Evolutionary conservation across 257 asterid genomes (phyloP).

Genomic region (Paraleonurus japonicus): DNA sequence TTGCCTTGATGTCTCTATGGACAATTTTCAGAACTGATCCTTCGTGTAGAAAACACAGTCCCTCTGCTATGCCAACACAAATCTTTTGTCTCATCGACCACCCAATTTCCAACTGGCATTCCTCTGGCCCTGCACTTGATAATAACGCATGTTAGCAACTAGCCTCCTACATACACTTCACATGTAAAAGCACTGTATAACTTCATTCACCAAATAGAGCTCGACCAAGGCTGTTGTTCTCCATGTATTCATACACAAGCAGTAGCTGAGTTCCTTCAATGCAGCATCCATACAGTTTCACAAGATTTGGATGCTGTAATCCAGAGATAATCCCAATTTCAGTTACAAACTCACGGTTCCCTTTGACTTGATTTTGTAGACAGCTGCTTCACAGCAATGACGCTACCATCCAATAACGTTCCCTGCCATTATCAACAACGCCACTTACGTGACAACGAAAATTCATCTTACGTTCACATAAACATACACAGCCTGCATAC

Average conservation of each 20-base stretch:
- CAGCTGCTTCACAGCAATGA: conserved; percentile 67
- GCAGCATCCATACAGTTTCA: conserved; percentile 66
- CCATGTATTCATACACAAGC: conserved; percentile 67
- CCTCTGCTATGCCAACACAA: conserved; percentile 59
- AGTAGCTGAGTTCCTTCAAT: conserved; percentile 59
- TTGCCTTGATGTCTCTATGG: conserved; percentile 68
- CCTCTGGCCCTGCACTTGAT: conserved; percentile 45
- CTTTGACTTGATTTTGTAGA: conserved; percentile 64
- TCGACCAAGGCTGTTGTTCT: conserved; percentile 61
- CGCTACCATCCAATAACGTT: conserved; percentile 46
- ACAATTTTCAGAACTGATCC: conserved; percentile 63
- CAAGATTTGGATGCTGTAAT: conserved; percentile 64
- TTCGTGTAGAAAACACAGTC: conserved; percentile 63
- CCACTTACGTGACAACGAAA: not conserved
- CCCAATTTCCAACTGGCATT: conserved; percentile 41
- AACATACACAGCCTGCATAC: conserved; percentile 23
- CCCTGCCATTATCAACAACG: conserved; percentile 40
- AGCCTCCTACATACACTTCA: not conserved
- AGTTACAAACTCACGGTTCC: conserved; percentile 62
- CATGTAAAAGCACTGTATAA: not conserved
- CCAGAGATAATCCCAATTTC: conserved; percentile 68
- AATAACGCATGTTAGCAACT: not conserved
- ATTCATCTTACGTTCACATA: not conserved
- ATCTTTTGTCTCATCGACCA: conserved; percentile 51
- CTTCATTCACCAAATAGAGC: conserved; percentile 48